A percentile compares a stretch with the other conserved stretches of the same genome.
phyloP scores from a whole-genome alignment of 2,329 filamentous ascomycete genomes.

The Alternaria postmessia region DNA sequence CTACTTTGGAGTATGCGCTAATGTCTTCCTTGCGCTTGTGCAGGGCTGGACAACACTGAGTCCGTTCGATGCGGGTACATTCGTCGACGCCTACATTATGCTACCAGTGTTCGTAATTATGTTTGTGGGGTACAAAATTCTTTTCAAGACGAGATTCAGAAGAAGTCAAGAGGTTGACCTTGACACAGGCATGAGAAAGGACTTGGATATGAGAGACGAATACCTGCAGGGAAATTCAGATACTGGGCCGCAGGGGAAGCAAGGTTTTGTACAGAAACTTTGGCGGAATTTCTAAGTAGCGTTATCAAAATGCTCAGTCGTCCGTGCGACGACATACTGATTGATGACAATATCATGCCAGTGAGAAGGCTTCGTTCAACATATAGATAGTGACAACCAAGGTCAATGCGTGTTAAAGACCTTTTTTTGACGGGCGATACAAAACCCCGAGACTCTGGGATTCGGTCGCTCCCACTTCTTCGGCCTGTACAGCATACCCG shows the following conservation, averaged over 20 bases:
- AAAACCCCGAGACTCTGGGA: not conserved
- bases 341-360: not conserved
- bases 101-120: conserved; percentile 60
- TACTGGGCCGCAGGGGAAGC: conserved; percentile 12
- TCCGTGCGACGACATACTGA: not conserved
- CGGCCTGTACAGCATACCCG: not conserved
- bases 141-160: conserved; percentile 49
- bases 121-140: conserved; percentile 58
- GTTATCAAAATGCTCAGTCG: not conserved
- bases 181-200: conserved; percentile 47
- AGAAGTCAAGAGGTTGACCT: conserved; percentile 51
- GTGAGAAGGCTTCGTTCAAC: not conserved
- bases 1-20: conserved; percentile 58
- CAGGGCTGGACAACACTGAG: conserved; percentile 63
- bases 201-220: conserved; percentile 45
- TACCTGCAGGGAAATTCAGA: conserved; percentile 11
- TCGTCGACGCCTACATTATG: conserved; percentile 64
- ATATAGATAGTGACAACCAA: not conserved
- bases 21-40: conserved; percentile 62
- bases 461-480: not conserved
- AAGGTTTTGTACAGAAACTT: conserved; percentile 17
- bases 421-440: not conserved
- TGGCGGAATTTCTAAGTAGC: conserved; percentile 18
- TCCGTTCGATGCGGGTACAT: conserved; percentile 60
- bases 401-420: not conserved